Evolutionary conservation across 331 rosid species (phyloP), one percentile per base, ranked within the genome.

Genomic region (Arachis monticola): DNA sequence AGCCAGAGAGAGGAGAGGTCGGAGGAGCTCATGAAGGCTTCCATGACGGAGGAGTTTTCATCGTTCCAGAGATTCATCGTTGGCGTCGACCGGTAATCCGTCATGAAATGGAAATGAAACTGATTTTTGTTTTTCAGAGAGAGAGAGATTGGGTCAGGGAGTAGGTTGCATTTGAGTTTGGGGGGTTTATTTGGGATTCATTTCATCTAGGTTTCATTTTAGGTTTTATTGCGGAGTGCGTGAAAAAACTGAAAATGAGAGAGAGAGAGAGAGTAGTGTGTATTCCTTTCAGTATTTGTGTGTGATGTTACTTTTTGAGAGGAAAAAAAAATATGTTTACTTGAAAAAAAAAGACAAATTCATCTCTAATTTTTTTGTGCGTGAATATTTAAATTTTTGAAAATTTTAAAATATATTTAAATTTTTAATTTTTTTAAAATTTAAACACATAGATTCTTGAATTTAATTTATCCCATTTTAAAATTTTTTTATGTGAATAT

Each of bases 31-130:
- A 83, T 85, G 84, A 89, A 89, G 1, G 97, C 90, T 8, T 92
- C 96, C 86, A 88, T 92, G 1, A 85, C 80, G n/a, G 96, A 87
- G 3, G 93, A 79, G 93, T 89, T 92, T 62, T 92, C 96, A 67
- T 89, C 97, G 3, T 89, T 76, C 96, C 96, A 92, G 1, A 91
- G 86, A 75, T 89, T 86, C 96, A 88, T 86, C 2, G 88, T 60
- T 3, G 88, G 70, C 0, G 85, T 84, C 35, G 83, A 74, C 1
- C 84, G 79, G 65, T 83, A 83, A n/a, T 86, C 86, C 38, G 85
- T 91, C 91, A 85, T 93, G 30, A n/a, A 75, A 10, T 40, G 30
- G 7, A 8, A 48, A 13, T 38, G 7, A 8, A 38, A 58, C 31
- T 51, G 7, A 8, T 1, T 12, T 9, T 10, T 1, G 27, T 1